Evolutionary conservation across 192 early-diverging fungal species (phyloP).

Genomic region (Spinellus fusiger): DNA sequence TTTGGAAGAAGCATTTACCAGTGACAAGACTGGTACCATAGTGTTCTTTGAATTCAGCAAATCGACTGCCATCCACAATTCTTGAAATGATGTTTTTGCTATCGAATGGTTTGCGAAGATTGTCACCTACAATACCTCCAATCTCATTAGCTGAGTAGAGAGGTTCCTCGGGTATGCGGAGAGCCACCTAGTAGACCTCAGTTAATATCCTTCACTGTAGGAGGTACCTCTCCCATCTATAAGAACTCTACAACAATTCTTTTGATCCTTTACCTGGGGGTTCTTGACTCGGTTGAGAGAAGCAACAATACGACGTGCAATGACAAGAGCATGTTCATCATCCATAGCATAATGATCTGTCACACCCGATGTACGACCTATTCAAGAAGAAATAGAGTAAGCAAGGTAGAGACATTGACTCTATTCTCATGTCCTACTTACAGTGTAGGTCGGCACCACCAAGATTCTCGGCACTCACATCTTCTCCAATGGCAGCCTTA

Average conservation of each 20-base stretch:
- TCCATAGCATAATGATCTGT: slow-evolving; percentile 87
- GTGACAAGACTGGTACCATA: slow-evolving; percentile 89
- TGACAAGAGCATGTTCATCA: slow-evolving; percentile 82
- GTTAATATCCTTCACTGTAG: no score
- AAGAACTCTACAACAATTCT: neutral
- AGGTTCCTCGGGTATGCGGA: slow-evolving; percentile 63
- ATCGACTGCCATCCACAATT: slow-evolving; percentile 87
- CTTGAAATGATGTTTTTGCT: slow-evolving; percentile 89
- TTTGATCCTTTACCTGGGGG: slow-evolving; percentile 44
- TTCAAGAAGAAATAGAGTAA: neutral
- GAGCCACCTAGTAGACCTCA: slow-evolving; percentile 32
- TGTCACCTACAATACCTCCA: slow-evolving; percentile 92
- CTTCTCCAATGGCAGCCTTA: slow-evolving; percentile 93
- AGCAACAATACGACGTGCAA: slow-evolving; percentile 81
- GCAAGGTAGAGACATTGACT: no score
- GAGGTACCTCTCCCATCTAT: neutral
- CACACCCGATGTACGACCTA: slow-evolving; percentile 81
- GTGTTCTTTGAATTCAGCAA: slow-evolving; percentile 90
- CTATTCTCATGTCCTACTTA: slow-evolving; percentile 31
- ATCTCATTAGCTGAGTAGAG: slow-evolving; percentile 77
- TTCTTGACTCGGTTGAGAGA: slow-evolving; percentile 78
- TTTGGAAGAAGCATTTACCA: slow-evolving; percentile 36
- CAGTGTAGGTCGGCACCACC: slow-evolving; percentile 96
- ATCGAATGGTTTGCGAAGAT: slow-evolving; percentile 83
- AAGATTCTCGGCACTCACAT: slow-evolving; percentile 86